Evolutionary conservation across 2,329 filamentous ascomycete genomes (phyloP), one percentile per base, ranked within the genome.

Genomic region (Tolypocladium paradoxum): DNA sequence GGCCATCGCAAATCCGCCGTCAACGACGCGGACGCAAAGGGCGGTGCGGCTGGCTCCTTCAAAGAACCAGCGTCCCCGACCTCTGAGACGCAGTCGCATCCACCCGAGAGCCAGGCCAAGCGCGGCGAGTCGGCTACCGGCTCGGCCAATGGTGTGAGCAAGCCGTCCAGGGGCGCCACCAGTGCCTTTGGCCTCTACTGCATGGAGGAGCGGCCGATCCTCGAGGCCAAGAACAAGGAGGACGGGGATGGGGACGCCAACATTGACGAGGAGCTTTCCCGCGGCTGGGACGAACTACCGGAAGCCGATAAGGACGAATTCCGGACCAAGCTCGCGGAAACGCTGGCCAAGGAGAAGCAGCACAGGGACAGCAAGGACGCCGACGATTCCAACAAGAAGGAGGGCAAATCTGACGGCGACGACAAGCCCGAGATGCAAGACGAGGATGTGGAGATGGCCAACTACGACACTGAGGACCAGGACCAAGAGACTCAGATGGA

Each of bases 1-100:
- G 83, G 83, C 55, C 84, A 88, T 62, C 73, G 85, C 51, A 85
- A 85, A 68, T 72, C 76, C 27, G 80, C 79, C 36, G 67, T 74
- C 52, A 65, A 70, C 55, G 72, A 72, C 56, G 62, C 65, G 61
- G 77, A 77, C 49, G 60, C 69, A 27, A 73, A 72, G 58, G 66
- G 66, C 52, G 65, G 64, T 43, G 64, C 64, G 27, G 64, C 69
- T 53, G 72, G 67, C 57, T 69, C 73, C 36, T 73, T 74, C 61
- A 75, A 71, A 65, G 73, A 78, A 61, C 74, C 73, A 54, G 61
- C 58, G 58, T 75, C 56, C 62, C 70, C 76, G 48, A 77, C 76
- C 59, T 80, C 77, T 52, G 77, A 79, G 58, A 70, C 73, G 51
- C 72, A 73, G 59, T 66, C 67, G 22, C 68, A 70, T 22, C 57